Conservation (phyloP, 2,329 filamentous ascomycete genomes). For the Bimuria novae-zelandiae region DNA sequence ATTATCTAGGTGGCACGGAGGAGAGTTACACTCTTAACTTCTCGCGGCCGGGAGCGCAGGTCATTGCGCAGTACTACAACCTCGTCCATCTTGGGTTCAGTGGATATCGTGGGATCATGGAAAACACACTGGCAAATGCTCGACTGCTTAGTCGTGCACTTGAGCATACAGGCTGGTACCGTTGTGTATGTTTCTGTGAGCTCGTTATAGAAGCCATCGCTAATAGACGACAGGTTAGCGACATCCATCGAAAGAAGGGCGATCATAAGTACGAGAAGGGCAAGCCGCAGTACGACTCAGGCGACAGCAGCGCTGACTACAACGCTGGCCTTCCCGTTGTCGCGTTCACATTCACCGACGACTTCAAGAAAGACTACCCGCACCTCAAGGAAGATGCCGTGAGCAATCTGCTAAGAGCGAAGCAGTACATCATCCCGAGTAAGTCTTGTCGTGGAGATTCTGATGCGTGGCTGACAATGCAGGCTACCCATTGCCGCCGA, state of each 20-base stretch:
- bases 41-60: constrained; percentile 69
- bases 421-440: constrained; percentile 73
- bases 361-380: constrained; percentile 64
- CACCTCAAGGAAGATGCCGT: constrained; percentile 68
- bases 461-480: constrained; percentile 17
- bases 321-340: constrained; percentile 70
- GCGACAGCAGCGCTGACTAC: constrained; percentile 62
- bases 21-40: constrained; percentile 75
- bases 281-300: constrained; percentile 50
- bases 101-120: constrained; percentile 66
- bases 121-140: constrained; percentile 69
- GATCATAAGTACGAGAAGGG: constrained; percentile 49
- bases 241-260: constrained; percentile 66
- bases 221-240: constrained; percentile 52
- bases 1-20: constrained; percentile 73
- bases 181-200: constrained; percentile 25
- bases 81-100: constrained; percentile 70
- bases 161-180: constrained; percentile 69
- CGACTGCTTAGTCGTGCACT: constrained; percentile 66
- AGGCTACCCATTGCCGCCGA: constrained; percentile 69
- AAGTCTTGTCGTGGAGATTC: constrained; percentile 24
- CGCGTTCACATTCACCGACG: constrained; percentile 66
- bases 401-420: constrained; percentile 65
- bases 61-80: constrained; percentile 76
- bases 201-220: constrained; percentile 28